These are phyloP conservation scores for Boletales sp. DNA, from an alignment of 768 basidiomycete genomes.

Conservation along the genomic window DNA sequence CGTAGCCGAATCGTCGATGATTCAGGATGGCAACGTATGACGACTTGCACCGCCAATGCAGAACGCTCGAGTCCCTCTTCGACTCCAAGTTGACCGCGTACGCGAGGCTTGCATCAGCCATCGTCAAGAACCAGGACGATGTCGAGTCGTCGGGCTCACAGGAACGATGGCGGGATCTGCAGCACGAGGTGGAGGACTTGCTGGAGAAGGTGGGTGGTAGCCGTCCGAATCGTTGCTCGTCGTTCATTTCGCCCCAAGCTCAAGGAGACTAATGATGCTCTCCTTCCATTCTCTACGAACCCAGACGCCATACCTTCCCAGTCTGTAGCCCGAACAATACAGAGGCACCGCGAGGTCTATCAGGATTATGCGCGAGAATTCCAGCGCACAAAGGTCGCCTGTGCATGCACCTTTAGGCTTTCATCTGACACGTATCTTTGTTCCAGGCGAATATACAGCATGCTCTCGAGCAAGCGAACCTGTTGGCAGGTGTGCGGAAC, in stretches of 20 bases:
- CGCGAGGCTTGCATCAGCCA: slow-evolving; percentile 73
- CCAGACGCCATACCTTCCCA: slow-evolving; percentile 66
- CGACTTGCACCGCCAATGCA: slow-evolving; percentile 83
- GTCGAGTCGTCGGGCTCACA: slow-evolving; percentile 67
- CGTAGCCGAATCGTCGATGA: too few species aligned
- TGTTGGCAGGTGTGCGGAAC: slow-evolving; percentile 87
- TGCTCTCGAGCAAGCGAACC: slow-evolving; percentile 81
- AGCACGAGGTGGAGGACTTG: slow-evolving; percentile 82
- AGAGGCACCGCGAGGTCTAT: slow-evolving; percentile 86
- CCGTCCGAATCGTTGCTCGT: background rate
- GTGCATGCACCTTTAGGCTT: background rate
- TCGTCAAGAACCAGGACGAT: slow-evolving; percentile 52
- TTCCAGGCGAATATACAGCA: slow-evolving; percentile 71
- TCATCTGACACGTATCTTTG: background rate
- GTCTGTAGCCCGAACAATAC: slow-evolving; percentile 84
- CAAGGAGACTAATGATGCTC: slow-evolving; percentile 80
- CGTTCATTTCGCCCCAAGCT: slow-evolving; percentile 48
- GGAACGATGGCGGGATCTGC: slow-evolving; percentile 78
- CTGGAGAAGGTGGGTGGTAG: slow-evolving; percentile 66
- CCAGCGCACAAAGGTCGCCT: slow-evolving; percentile 72
- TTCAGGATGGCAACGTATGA: slow-evolving; percentile 75
- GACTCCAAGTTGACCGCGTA: slow-evolving; percentile 90
- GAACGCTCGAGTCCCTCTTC: slow-evolving; percentile 90
- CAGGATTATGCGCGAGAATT: slow-evolving; percentile 87
- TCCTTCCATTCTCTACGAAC: slow-evolving; percentile 62